These are phyloP conservation scores for Xerocomus spinulosus DNA, from an alignment of 768 basidiomycete species.

Conservation along the genomic window DNA sequence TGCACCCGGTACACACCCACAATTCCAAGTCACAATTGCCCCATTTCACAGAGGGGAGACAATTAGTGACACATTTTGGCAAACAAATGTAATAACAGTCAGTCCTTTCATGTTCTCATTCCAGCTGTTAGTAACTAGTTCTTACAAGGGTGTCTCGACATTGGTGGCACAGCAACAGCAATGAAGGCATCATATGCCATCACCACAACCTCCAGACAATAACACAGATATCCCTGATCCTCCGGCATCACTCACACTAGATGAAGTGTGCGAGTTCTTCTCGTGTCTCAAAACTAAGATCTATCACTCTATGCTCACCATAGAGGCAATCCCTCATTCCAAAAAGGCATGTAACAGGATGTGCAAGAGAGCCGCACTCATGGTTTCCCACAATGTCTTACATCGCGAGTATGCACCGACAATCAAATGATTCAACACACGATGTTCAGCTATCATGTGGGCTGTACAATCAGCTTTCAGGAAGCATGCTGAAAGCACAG, in stretches of 20 bases:
- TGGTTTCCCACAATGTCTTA: no score
- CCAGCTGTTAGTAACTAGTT: background rate
- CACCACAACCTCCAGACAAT: background rate
- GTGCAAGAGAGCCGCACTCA: background rate
- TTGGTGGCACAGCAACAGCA: background rate
- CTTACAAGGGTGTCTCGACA: background rate
- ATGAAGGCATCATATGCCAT: background rate
- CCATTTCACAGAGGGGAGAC: background rate
- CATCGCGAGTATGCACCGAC: no score
- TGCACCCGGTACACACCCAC: background rate
- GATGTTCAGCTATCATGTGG: no score
- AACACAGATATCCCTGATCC: background rate
- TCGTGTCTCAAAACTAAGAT: background rate
- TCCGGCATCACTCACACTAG: background rate
- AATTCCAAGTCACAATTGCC: background rate
- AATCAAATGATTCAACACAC: no score
- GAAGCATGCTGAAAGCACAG: no score
- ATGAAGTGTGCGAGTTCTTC: background rate
- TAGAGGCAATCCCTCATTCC: background rate
- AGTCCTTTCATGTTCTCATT: background rate
- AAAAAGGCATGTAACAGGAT: background rate
- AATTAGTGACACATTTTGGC: background rate
- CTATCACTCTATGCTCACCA: background rate
- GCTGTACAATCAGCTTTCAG: no score
- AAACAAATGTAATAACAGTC: background rate